phyloP scores from a whole-genome alignment of 495 filamentous ascomycete species.

The Hypoxylon trugodes region DNA sequence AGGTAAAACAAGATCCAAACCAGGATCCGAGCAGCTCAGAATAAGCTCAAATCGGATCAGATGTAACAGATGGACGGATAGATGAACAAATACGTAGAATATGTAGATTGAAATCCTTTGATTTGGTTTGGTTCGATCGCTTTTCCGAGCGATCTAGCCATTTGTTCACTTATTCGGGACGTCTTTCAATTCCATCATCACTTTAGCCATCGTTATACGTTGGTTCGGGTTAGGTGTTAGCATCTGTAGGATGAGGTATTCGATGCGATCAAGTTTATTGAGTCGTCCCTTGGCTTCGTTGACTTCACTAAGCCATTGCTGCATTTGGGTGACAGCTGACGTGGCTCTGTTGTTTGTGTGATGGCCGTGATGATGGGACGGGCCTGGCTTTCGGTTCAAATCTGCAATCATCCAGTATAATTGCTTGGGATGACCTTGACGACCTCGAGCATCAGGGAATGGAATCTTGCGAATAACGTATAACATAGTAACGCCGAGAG shows the following conservation, averaged over 20 bases:
- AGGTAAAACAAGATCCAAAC: constrained; percentile 6
- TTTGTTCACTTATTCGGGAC: constrained; percentile 16
- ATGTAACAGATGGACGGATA: background rate
- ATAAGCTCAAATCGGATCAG: constrained; percentile 3
- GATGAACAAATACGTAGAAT: no score
- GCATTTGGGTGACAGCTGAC: constrained; percentile 54
- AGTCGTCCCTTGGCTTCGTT: constrained; percentile 48
- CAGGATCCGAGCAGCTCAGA: background rate
- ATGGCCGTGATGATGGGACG: constrained; percentile 11
- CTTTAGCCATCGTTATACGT: constrained; percentile 53
- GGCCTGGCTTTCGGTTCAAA: constrained; percentile 42
- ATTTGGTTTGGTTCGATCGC: constrained; percentile 2
- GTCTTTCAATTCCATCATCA: constrained; percentile 50
- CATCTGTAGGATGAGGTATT: constrained; percentile 56
- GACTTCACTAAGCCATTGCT: constrained; percentile 56
- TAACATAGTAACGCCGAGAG: constrained; percentile 59
- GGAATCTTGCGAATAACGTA: constrained; percentile 57
- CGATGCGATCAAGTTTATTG: constrained; percentile 49
- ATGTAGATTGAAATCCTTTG: no score
- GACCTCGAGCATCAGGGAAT: constrained; percentile 55
- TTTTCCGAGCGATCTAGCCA: background rate
- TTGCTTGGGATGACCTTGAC: constrained; percentile 51
- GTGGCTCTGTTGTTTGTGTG: constrained; percentile 27
- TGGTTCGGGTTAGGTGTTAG: constrained; percentile 53
- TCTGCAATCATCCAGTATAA: constrained; percentile 59